Conservation (phyloP, 2,329 filamentous ascomycete species). For the Penicillium sp. region DNA sequence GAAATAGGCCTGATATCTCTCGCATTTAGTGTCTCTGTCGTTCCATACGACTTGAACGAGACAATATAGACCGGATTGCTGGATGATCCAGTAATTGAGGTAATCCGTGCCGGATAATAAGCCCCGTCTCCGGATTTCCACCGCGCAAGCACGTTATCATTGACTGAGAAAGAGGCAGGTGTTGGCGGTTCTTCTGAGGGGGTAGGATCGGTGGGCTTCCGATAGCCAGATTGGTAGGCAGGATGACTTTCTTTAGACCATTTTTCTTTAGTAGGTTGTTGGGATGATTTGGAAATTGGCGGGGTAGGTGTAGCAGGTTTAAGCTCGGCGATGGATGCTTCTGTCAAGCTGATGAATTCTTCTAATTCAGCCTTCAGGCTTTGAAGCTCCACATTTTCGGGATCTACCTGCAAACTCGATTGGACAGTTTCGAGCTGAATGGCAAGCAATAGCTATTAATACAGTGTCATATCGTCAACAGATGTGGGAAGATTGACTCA, state of each 20-base stretch:
- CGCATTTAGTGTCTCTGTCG: conserved; percentile 73
- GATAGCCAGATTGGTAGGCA: conserved; percentile 62
- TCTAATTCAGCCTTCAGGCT: conserved; percentile 76
- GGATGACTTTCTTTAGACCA: conserved; percentile 79
- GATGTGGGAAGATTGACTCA: conserved; percentile 22
- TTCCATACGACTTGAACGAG: conserved; percentile 85
- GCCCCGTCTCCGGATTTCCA: conserved; percentile 85
- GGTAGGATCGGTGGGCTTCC: conserved; percentile 38
- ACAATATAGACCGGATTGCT: conserved; percentile 89
- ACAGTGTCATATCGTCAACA: conserved; percentile 3
- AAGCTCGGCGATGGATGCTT: conserved; percentile 77
- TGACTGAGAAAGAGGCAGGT: conserved; percentile 68
- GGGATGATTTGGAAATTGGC: conserved; percentile 45
- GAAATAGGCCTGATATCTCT: conserved; percentile 79
- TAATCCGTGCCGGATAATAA: conserved; percentile 90
- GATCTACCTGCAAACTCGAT: conserved; percentile 71
- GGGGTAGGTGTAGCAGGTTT: conserved; percentile 53
- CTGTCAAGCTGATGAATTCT: conserved; percentile 72
- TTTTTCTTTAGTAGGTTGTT: conserved; percentile 62
- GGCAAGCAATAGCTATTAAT: neutral
- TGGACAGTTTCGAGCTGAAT: conserved; percentile 71
- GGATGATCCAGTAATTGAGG: conserved; percentile 88
- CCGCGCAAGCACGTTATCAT: conserved; percentile 84
- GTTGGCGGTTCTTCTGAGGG: conserved; percentile 53
- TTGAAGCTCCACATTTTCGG: conserved; percentile 73